Evolutionary conservation across 148 eudicot species (phyloP), one percentile per base, ranked within the genome.

Genomic region (Cornus controversa): DNA sequence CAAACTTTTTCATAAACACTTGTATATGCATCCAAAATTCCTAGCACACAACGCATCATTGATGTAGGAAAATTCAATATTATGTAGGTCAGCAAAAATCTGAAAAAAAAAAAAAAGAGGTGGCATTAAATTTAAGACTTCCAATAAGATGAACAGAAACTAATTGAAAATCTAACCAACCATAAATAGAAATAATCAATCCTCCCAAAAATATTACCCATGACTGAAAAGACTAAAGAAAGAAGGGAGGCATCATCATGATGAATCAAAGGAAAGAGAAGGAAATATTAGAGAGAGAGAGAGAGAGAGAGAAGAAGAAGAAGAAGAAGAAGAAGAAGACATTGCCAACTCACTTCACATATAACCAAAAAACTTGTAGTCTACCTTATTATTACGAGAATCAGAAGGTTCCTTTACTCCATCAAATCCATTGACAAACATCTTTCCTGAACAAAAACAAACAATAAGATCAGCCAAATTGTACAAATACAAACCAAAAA

Each of bases 301-400:
- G 1, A n/a, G n/a, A n/a, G n/a, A 14, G 13, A 15, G 14, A 53
- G 11, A 53, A 15, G 18, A 2, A 53, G 11, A 14, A 14, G 11
- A 10, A 10, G 6, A 2, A 10, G 11, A 53, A 53, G 2, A 53
- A 5, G 11, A 53, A 53, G 15, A 53, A 53, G 14, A 53, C 14
- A 53, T 53, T 53, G 58, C 15, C 13, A 53, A 14, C 45, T 40
- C 45, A 53, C 58, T 53, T 53, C 58, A 53, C 18, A 2, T 11
- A n/a, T 42, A 9, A 14, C 18, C 2, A n/a, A 71, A 22, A 71
- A 29, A 71, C 24, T 29, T 5, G 23, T 24, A 27, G n/a, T 50
- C 31, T 60, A 82, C 87, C 87, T 76, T 65, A 23, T 78, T 54
- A 69, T 66, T 28, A 62, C 27, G 24, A 31, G 70, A 58, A 24